Base-by-base conservation (phyloP, 345 rosid genomes). In the Populus deltoides region DNA sequence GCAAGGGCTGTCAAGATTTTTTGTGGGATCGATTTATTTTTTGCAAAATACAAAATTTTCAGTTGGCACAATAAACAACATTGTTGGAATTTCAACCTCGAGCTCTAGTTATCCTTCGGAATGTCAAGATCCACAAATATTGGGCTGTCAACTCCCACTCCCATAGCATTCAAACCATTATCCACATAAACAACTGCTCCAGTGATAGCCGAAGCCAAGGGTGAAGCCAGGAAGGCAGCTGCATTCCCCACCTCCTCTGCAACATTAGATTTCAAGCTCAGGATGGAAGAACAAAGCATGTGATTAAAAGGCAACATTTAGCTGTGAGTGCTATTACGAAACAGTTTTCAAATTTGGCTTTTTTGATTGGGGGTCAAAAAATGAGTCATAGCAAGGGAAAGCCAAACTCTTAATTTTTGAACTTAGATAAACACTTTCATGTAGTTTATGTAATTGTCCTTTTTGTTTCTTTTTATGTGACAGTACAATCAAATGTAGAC, bases 81-180 rank as follows among this genome's bases (percentile, higher is more conserved):
- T 13, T 70, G 38, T 76, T 9, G 68, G 27, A 25, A 68, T 36
- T 15, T 39, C 59, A 17, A 55, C 65, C 38, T 57, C 27, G 18
- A 33, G 11, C 31, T 24, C 33, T 38, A 78, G 18, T 41, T 35
- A 39, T 35, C 65, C 39, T 85, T 87, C 5, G 97, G 90, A 76
- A 86, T 90, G 86, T 89, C 77, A 22, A 92, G 97, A 71, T 89
- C 92, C 73, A 87, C 86, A 51, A 94, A 91, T 35, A 89, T 83
- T 5, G 97, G 98, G 80, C 98, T 94, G 86, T 94, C 97, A 1
- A 92, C 80, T 73, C 94, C 97, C 9, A 94, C 97, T 3, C 94
- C 98, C 98, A 94, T 94, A 24, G 97, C 93, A 73, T 92, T 92
- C 66, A 94, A 87, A 74, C 98, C 98, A 78, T 94, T 94, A 88